Percentiles rank a stretch among this genome's conserved stretches.
phyloP scores from a whole-genome alignment of 225 moss, liverwort and hornwort species.

The Rhytidiadelphus loreus region DNA sequence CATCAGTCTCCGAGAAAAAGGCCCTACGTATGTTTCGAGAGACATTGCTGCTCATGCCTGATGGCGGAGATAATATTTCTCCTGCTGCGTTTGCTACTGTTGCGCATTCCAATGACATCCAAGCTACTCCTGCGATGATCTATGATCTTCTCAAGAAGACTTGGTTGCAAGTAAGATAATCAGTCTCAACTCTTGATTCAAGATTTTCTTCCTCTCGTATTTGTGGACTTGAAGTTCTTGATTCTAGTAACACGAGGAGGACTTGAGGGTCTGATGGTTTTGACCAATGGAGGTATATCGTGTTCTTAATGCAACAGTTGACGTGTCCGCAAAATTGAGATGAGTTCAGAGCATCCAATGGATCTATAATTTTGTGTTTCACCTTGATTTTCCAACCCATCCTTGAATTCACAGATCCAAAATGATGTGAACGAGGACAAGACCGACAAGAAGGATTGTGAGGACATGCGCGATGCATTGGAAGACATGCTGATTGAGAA shows the following conservation, averaged over 20 bases:
- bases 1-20: slow-evolving; percentile 53
- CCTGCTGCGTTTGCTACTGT: slow-evolving; percentile 82
- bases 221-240: neutral
- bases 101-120: slow-evolving; percentile 77
- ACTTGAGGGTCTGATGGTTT: neutral
- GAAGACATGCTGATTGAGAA: slow-evolving; percentile 38
- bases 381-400: neutral
- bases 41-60: slow-evolving; percentile 78
- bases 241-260: neutral
- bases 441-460: slow-evolving; percentile 34
- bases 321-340: neutral
- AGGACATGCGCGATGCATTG: slow-evolving; percentile 41
- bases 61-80: slow-evolving; percentile 82
- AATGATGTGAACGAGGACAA: slow-evolving; percentile 67
- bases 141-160: slow-evolving; percentile 77
- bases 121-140: slow-evolving; percentile 63
- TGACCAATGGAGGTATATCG: neutral
- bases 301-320: neutral
- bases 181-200: neutral
- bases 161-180: slow-evolving; percentile 54
- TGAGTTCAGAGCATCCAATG: neutral
- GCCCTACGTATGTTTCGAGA: slow-evolving; percentile 79
- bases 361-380: neutral
- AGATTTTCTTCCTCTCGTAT: neutral
- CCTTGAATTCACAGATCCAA: slow-evolving; percentile 47